Base-by-base conservation (phyloP, 176 grass and related monocot species). In the Oropetium thomaeum region DNA sequence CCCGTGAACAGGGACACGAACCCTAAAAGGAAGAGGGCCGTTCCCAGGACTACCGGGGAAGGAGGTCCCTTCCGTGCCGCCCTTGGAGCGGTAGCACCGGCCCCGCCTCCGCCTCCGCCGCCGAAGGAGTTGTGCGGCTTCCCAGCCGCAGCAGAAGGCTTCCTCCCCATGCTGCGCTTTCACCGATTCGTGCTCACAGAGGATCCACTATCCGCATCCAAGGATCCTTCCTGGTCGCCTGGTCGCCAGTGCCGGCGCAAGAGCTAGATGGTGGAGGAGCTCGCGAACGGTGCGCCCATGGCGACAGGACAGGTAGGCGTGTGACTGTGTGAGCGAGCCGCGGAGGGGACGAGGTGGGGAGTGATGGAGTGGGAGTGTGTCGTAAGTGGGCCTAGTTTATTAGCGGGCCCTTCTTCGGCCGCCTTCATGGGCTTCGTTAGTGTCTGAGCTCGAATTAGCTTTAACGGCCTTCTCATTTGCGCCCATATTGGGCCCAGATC, bases 1-100 rank as follows among this genome's bases (percentile, higher is more conserved):
- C 95, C 95, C 15, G 86, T 92, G 45, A 98, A 81, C 33, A 98
- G 81, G 9, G 95, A 98, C 60, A 93, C 76, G 3, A 98, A 83
- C 37, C 88, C 95, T 57, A 98, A 71, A 8, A 74, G 34, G 61
- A 98, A 92, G 4, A 94, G 86, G 22, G 88, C 81, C 39, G 75
- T 54, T 12, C 91, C 95, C 10, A 90, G 71, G 57, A 87, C 70
- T 15, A 92, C 39, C 8, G 90, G 85, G 4, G 75, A 91, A 26
- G 79, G 84, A 48, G 77, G 26, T 60, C 64, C 64, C 71, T 59
- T 82, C 82, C 86, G 75, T 34, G 70, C 35, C 45, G 55, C 40
- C 59, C 61, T 82, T 29, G 79, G 71, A 37, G 82, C 82, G 51
- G 71, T 71, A 34, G 54, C 52, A 33, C 59, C 45, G 49, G 28